Conservation (phyloP, 129 eudicot species). For the Chrysanthemum seticuspe region DNA sequence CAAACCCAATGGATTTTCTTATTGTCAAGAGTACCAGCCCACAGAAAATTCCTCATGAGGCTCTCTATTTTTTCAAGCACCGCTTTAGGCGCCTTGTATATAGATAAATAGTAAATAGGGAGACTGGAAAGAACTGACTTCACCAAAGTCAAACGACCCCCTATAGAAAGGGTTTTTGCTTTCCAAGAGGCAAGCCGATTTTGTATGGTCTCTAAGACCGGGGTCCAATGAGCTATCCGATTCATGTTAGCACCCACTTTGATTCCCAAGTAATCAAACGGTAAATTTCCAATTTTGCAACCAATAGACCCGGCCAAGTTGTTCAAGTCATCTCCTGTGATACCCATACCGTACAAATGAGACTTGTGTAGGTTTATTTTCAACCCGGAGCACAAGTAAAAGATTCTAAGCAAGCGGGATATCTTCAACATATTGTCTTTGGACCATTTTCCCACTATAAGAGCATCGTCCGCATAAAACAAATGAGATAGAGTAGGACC, state of each 20-base stretch:
- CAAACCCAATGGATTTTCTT: too few relatives aligned
- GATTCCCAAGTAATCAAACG: background rate
- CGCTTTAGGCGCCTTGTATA: background rate
- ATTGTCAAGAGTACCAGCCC: too few relatives aligned
- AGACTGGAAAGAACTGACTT: background rate
- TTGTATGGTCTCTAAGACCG: background rate
- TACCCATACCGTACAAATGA: background rate
- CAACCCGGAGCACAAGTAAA: background rate
- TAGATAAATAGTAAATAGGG: background rate
- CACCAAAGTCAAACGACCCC: background rate
- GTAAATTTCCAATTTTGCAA: background rate
- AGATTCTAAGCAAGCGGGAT: background rate
- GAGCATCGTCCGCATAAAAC: background rate
- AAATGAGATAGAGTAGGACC: background rate
- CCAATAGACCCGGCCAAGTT: background rate
- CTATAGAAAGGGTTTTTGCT: background rate
- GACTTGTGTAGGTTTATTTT: background rate
- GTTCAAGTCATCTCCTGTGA: background rate
- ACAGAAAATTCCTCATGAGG: too few relatives aligned
- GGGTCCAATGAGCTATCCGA: background rate
- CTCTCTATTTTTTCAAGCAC: background rate
- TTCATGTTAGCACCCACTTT: background rate
- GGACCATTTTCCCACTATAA: background rate
- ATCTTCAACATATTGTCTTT: background rate
- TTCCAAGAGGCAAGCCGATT: background rate